Base-by-base conservation (phyloP, 2,329 filamentous ascomycete species). In the Simplicillium aogashimaense region DNA sequence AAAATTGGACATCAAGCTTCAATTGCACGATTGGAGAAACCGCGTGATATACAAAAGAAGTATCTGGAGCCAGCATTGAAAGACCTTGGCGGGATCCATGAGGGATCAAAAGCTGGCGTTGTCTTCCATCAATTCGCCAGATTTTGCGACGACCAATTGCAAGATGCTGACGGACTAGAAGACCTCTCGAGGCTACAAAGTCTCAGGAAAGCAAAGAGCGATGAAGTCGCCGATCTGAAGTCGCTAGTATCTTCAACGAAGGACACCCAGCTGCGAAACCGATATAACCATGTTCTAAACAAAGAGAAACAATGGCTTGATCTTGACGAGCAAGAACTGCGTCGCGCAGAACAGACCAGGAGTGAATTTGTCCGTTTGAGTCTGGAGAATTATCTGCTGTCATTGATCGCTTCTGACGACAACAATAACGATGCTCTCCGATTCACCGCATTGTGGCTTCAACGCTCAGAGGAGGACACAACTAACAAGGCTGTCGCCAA, bases 41-140 rank as follows among this genome's bases (percentile, higher is more conserved):
- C 94, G 0, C 87, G 95, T 47, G 77, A 80, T 40, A 95, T 98
- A 44, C 86, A 95, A 49, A 79, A 83, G 49, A 79, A 83, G 29
- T 97, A 95, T 52, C 72, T 98, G 0, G 76, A 83, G 40, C 86
- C 86, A 16, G 89, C 92, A 0, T 78, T 97, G 20, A 81, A 80
- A 48, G 86, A 94, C 53, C 68, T 98, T 7, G 83, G 78, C 50
- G 80, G 79, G 2, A 73, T 75, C 35, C 72, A 64, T 5, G 72
- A 79, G 39, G 83, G 84, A 1, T 69, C 74, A 35, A 85, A 90
- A 44, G 85, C 89, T 2, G 88, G 89, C 1, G 75, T 86, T 48
- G 92, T 97, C 1, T 95, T 88, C 53, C 88, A 95, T 56, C 86
- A 94, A 52, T 97, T 97, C 58, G 92, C 94, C 18, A 76, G 81